These are phyloP conservation scores for Hymenoscyphus albidus DNA, from an alignment of 2,329 filamentous ascomycete species.

Conservation along the genomic window DNA sequence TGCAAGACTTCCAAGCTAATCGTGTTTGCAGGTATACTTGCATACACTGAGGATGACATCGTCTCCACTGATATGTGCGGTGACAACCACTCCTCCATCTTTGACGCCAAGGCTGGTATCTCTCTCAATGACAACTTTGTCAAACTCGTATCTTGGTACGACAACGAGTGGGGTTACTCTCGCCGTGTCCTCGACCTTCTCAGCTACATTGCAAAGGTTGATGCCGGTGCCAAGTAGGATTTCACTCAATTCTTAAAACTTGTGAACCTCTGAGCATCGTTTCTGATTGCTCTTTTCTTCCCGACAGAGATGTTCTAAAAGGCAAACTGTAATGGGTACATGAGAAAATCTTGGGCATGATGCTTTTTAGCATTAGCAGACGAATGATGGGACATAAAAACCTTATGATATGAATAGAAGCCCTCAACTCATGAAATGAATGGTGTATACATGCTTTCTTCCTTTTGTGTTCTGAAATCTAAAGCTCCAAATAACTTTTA, in stretches of 20 bases:
- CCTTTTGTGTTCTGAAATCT: background rate
- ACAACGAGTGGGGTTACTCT: conserved; percentile 99
- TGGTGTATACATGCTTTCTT: background rate
- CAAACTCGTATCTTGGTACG: conserved; percentile 95
- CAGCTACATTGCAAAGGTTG: conserved; percentile 75
- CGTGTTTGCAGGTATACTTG: conserved; percentile 65
- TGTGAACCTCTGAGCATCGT: conserved; percentile 19
- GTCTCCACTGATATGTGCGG: conserved; percentile 94
- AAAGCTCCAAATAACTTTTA: background rate
- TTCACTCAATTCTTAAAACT: conserved; percentile 18
- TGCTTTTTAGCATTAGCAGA: conserved; percentile 8
- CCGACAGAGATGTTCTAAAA: conserved; percentile 33
- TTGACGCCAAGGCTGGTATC: conserved; percentile 99
- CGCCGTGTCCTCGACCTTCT: conserved; percentile 85
- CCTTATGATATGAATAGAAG: conserved; percentile 20
- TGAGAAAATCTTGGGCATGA: conserved; percentile 1
- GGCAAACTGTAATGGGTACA: conserved; percentile 29
- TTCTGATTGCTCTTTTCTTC: conserved; percentile 30
- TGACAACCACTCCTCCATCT: conserved; percentile 92
- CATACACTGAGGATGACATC: conserved; percentile 94
- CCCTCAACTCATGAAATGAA: background rate
- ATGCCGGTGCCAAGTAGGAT: conserved; percentile 43
- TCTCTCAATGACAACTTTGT: conserved; percentile 97
- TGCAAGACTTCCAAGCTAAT: conserved; percentile 17
- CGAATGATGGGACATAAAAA: conserved; percentile 11